Evolutionary conservation across 768 basidiomycete species (phyloP).

Genomic region (Solioccasus polychromus): DNA sequence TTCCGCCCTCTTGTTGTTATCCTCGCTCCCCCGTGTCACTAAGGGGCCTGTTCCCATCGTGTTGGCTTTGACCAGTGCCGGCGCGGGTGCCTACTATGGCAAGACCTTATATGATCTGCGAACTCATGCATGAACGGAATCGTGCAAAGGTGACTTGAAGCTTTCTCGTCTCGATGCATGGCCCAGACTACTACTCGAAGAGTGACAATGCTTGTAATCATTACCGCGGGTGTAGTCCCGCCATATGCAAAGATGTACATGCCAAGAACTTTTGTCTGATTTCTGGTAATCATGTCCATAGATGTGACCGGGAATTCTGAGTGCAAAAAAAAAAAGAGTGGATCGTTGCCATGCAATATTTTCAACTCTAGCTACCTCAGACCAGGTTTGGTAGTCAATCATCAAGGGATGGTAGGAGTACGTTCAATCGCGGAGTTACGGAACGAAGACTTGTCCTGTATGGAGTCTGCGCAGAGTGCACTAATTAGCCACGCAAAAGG

Average conservation of each 20-base stretch:
- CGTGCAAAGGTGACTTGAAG: not conserved
- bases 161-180: not conserved
- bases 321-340: not conserved
- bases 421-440: slow-evolving; percentile 60
- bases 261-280: slow-evolving; percentile 5
- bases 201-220: slow-evolving; percentile 5
- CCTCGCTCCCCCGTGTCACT: slow-evolving; percentile 66
- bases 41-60: slow-evolving; percentile 74
- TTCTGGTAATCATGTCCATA: not conserved
- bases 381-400: not conserved
- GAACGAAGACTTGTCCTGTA: slow-evolving; percentile 87
- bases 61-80: slow-evolving; percentile 59
- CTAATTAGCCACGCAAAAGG: slow-evolving; percentile 1
- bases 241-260: slow-evolving; percentile 15
- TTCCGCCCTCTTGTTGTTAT: slow-evolving; percentile 69
- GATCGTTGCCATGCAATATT: slow-evolving; percentile 1
- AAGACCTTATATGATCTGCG: slow-evolving; percentile 46
- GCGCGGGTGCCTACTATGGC: slow-evolving; percentile 67
- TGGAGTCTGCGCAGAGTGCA: slow-evolving; percentile 56
- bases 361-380: not conserved
- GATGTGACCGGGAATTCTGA: slow-evolving; percentile 4
- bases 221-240: not conserved
- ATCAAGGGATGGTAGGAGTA: slow-evolving; percentile 26
- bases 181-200: not conserved
- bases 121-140: slow-evolving; percentile 12